Evolutionary conservation across 768 basidiomycete genomes (phyloP).

Genomic region (Xerocomus brunneocitrinus): DNA sequence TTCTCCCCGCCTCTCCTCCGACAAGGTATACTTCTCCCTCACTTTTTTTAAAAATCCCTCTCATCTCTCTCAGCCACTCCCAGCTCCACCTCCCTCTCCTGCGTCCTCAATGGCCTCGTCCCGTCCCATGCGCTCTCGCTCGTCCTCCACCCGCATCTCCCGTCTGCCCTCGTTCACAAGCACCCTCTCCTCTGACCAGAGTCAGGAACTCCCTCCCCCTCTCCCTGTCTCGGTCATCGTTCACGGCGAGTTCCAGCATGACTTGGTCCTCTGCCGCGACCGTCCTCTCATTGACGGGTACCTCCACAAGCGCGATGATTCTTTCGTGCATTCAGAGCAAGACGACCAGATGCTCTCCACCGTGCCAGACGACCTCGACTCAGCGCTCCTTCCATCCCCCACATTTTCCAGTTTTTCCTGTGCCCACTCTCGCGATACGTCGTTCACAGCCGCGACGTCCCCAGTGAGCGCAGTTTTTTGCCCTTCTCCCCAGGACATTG

Average conservation of each 20-base stretch:
- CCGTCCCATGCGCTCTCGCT: constrained; percentile 27
- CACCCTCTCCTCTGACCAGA: constrained; percentile 32
- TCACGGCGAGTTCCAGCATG: constrained; percentile 27
- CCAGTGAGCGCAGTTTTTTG: constrained; percentile 19
- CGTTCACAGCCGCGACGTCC: constrained; percentile 21
- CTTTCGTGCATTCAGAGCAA: constrained; percentile 9
- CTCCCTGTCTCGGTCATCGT: constrained; percentile 30
- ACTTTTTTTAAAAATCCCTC: background rate
- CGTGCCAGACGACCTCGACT: constrained; percentile 23
- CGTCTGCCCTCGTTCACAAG: constrained; percentile 32
- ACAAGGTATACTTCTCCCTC: constrained; percentile 10
- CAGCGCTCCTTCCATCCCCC: constrained; percentile 21
- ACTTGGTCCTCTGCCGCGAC: constrained; percentile 18
- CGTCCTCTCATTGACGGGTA: constrained; percentile 8
- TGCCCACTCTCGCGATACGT: constrained; percentile 25
- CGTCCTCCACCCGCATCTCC: constrained; percentile 28
- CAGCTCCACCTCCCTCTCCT: constrained; percentile 25
- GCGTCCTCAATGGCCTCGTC: constrained; percentile 26
- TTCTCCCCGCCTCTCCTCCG: constrained; percentile 3
- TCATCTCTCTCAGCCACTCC: constrained; percentile 14
- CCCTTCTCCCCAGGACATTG: constrained; percentile 20
- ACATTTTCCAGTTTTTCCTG: constrained; percentile 27
- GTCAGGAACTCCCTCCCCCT: constrained; percentile 22
- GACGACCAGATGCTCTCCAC: constrained; percentile 16
- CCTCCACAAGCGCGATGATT: constrained; percentile 16